Conservation (phyloP, 495 filamentous ascomycete species). For the Aspergillus mulundensis region DNA sequence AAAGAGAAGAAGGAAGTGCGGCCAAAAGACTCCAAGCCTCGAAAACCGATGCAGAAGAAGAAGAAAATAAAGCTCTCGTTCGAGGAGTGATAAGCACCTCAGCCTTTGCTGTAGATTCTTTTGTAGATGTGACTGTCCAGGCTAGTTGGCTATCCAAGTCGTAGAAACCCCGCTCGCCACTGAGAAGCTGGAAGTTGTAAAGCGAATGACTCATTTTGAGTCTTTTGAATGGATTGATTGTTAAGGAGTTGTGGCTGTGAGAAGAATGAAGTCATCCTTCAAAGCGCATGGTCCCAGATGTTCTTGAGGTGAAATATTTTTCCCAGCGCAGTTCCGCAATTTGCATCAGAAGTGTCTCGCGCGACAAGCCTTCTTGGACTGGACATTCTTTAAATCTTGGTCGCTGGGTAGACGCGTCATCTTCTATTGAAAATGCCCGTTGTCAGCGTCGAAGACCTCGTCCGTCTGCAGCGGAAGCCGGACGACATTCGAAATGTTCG, state of each 20-base stretch:
- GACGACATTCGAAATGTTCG: constrained; percentile 86
- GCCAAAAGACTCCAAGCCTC: constrained; percentile 22
- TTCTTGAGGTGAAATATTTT: constrained; percentile 11
- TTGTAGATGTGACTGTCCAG: not conserved
- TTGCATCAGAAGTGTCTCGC: constrained; percentile 6
- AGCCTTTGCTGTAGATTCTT: not conserved
- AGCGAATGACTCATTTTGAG: not conserved
- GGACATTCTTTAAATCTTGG: constrained; percentile 6
- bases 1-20: constrained; percentile 21
- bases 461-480: constrained; percentile 75
- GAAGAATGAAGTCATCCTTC: not conserved
- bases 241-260: not conserved
- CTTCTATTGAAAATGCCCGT: constrained; percentile 67
- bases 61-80: constrained; percentile 49
- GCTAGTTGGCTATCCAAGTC: not conserved
- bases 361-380: constrained; percentile 6
- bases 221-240: not conserved
- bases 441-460: constrained; percentile 79
- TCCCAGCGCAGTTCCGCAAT: constrained; percentile 10
- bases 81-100: constrained; percentile 25
- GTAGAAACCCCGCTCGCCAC: not conserved
- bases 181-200: not conserved
- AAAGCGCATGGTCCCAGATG: not conserved
- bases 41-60: constrained; percentile 39
- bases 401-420: constrained; percentile 18